Conservation (phyloP, 140 eudicot species). For the Oenanthe javanica region DNA sequence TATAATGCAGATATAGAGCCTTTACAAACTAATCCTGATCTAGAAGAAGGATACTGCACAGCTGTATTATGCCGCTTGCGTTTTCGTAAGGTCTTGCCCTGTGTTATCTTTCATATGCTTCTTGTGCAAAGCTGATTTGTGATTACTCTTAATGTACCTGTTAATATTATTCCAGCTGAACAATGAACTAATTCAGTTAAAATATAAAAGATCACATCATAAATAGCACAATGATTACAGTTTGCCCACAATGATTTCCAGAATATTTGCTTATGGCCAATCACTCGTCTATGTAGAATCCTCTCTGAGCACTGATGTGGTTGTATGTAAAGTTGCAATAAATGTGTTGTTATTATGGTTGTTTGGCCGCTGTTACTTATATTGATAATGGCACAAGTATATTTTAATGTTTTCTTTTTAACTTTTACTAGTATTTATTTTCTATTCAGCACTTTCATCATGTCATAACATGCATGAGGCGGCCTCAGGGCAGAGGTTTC, state of each 20-base stretch:
- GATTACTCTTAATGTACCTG: background rate
- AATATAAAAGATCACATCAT: background rate
- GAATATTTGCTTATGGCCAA: background rate
- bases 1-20: constrained; percentile 74
- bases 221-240: background rate
- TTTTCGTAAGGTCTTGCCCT: constrained; percentile 99
- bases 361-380: background rate
- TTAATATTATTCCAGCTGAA: background rate
- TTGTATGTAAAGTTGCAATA: background rate
- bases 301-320: background rate
- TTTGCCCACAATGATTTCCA: background rate
- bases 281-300: background rate
- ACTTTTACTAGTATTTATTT: constrained; percentile 16
- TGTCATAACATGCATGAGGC: constrained; percentile 55
- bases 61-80: constrained; percentile 95
- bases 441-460: constrained; percentile 81
- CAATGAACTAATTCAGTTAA: background rate
- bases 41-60: constrained; percentile 92
- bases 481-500: constrained; percentile 93
- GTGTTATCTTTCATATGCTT: constrained; percentile 29
- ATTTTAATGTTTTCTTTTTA: constrained; percentile 9
- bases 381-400: background rate
- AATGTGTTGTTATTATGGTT: background rate
- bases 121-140: constrained; percentile 8
- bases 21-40: constrained; percentile 64